Evolutionary conservation across 352 stramenopile species (phyloP).

Genomic region (Globisporangium okanoganense): DNA sequence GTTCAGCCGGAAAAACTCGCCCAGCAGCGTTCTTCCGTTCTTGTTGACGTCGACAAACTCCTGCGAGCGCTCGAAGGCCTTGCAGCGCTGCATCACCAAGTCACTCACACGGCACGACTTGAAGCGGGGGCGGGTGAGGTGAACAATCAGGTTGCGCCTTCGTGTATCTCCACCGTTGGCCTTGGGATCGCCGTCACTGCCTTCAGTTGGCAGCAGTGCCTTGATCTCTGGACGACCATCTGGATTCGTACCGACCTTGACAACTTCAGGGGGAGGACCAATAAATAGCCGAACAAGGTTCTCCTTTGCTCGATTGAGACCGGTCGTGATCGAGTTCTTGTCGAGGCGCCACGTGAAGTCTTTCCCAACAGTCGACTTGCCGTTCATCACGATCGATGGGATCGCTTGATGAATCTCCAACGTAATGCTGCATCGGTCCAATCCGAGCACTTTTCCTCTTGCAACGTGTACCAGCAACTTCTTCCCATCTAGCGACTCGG

Average conservation of each 20-base stretch:
- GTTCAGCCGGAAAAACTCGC: constrained; percentile 64
- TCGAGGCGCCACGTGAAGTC: constrained; percentile 74
- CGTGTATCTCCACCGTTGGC: constrained; percentile 39
- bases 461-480: constrained; percentile 63
- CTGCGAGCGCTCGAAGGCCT: constrained; percentile 1
- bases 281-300: constrained; percentile 77
- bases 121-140: constrained; percentile 60
- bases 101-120: constrained; percentile 38
- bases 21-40: constrained; percentile 25
- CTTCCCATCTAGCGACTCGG: constrained; percentile 63
- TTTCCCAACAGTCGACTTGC: constrained; percentile 54
- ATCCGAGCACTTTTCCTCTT: constrained; percentile 37
- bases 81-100: constrained; percentile 34
- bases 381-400: constrained; percentile 48
- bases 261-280: constrained; percentile 37
- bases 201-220: constrained; percentile 16
- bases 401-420: constrained; percentile 59
- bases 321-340: constrained; percentile 64
- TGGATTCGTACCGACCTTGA: constrained; percentile 35
- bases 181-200: neutral
- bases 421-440: constrained; percentile 44
- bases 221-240: constrained; percentile 30
- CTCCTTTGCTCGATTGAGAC: constrained; percentile 67
- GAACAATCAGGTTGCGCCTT: constrained; percentile 60
- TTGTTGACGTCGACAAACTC: constrained; percentile 7